These are phyloP conservation scores for Cladorrhinum sp. DNA, from an alignment of 2,329 filamentous ascomycete species.

Conservation along the genomic window DNA sequence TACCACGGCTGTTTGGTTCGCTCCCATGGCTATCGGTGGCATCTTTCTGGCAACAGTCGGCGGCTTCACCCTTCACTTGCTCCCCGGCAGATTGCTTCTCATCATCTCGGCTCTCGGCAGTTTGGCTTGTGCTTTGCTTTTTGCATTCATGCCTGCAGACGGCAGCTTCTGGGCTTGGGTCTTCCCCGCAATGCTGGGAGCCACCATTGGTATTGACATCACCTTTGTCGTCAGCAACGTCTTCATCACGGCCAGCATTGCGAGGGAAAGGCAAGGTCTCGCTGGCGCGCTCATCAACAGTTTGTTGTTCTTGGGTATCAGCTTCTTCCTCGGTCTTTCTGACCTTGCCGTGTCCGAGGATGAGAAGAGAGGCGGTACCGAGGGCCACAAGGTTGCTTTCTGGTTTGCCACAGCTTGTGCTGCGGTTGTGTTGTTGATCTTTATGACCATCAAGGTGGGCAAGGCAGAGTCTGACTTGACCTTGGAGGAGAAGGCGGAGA, in stretches of 20 bases:
- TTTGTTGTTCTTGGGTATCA: conserved; percentile 68
- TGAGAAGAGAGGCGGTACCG: conserved; percentile 39
- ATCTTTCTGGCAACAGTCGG: conserved; percentile 61
- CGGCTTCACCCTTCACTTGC: conserved; percentile 64
- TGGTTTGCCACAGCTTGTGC: conserved; percentile 63
- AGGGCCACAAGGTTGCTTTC: conserved; percentile 63
- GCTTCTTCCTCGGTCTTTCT: conserved; percentile 66
- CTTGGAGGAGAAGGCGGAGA: conserved; percentile 24
- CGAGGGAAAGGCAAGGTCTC: conserved; percentile 63
- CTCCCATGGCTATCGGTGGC: conserved; percentile 66
- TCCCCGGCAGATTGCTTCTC: conserved; percentile 62
- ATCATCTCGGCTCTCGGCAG: conserved; percentile 60
- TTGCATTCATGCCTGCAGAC: conserved; percentile 60
- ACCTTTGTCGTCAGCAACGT: conserved; percentile 73
- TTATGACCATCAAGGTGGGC: conserved; percentile 55
- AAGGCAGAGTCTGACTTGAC: conserved; percentile 40
- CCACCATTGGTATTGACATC: conserved; percentile 72
- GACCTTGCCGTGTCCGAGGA: conserved; percentile 60
- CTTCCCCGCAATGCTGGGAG: conserved; percentile 67
- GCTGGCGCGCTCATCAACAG: conserved; percentile 71
- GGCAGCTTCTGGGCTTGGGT: conserved; percentile 70
- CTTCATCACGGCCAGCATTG: conserved; percentile 72
- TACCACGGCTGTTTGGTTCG: conserved; percentile 65
- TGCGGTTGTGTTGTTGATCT: conserved; percentile 48
- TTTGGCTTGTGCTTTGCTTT: conserved; percentile 57